Evolutionary conservation across 176 grass and related monocot species (phyloP), one percentile per base, ranked within the genome.

Genomic region (Eleusine coracana): DNA sequence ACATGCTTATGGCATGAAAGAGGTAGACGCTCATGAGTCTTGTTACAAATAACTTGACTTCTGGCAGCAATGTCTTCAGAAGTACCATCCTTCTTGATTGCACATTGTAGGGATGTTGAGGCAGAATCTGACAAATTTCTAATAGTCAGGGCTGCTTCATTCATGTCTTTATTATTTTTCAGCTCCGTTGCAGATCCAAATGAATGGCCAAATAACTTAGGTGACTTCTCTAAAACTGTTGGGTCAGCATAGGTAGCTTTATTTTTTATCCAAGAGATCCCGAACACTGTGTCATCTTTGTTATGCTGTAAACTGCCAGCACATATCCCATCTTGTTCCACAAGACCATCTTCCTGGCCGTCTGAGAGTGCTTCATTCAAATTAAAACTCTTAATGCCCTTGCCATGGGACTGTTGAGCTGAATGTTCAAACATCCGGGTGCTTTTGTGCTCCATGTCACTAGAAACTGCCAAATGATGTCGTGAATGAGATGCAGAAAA

Each of bases 351-450:
- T 73, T 89, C 85, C 71, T 83, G 79, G 37, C 75, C 77, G 86
- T 89, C 85, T 52, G 73, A 63, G 62, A 88, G 27, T 81, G 86
- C 64, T 70, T 86, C 86, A 58, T 98, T 95, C 85, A 93, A 85
- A 88, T 95, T 91, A 51, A 93, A 76, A 60, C 82, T 88, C n/a
- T 86, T 87, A 52, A 40, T 85, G 54, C 77, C 67, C 66, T 87
- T 87, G 34, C 20, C 77, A 75, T 68, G 77, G 64, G 52, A 91
- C 58, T 73, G 83, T 13, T 15, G 80, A 70, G 68, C 84, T 74
- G 60, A 91, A 78, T 74, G 86, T 77, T 80, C 87, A 16, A 78
- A 78, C 82, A 61, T 66, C 64, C 60, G 52, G 50, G 73, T 79
- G 29, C 79, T 88, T 29, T 68, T 70, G 64, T 87, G 74, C 48